Conservation (phyloP, 2,329 filamentous ascomycete genomes). For the Dactylellina drechsleri region DNA sequence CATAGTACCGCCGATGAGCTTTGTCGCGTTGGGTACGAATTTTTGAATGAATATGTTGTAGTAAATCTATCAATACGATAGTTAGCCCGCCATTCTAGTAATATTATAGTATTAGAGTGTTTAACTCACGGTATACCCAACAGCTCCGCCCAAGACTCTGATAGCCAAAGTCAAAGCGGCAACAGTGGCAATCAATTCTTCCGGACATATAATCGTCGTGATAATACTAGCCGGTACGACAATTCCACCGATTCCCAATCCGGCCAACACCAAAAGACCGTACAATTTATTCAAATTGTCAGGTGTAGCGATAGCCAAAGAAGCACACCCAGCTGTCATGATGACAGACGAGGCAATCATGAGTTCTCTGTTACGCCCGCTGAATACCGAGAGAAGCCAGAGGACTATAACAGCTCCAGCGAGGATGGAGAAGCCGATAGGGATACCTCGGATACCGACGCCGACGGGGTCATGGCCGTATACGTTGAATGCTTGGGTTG, state of each 20-base stretch:
- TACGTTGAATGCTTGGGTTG: conserved; percentile 72
- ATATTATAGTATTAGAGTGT: conserved; percentile 59
- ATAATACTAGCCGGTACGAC: conserved; percentile 75
- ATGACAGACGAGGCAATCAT: conserved; percentile 70
- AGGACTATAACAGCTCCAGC: conserved; percentile 71
- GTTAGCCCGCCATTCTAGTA: no score
- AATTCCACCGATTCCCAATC: conserved; percentile 74
- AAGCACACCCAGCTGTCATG: conserved; percentile 73
- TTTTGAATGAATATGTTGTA: conserved; percentile 68
- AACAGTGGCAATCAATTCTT: conserved; percentile 76
- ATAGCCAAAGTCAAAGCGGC: conserved; percentile 75
- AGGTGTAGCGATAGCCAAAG: conserved; percentile 65
- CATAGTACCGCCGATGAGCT: conserved; percentile 68
- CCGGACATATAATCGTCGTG: conserved; percentile 75
- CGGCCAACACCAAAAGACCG: conserved; percentile 70
- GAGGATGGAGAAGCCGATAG: conserved; percentile 73
- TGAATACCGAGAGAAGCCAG: conserved; percentile 68
- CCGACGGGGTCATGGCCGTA: conserved; percentile 73
- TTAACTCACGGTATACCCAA: conserved; percentile 70
- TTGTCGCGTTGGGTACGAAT: conserved; percentile 63
- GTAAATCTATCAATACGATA: conserved; percentile 57
- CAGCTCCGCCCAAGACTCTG: conserved; percentile 73
- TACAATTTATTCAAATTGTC: conserved; percentile 69
- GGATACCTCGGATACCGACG: conserved; percentile 73
- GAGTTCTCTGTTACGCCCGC: conserved; percentile 70